phyloP scores from a whole-genome alignment of 2,329 filamentous ascomycete species.

The Monilinia aucupariae region DNA sequence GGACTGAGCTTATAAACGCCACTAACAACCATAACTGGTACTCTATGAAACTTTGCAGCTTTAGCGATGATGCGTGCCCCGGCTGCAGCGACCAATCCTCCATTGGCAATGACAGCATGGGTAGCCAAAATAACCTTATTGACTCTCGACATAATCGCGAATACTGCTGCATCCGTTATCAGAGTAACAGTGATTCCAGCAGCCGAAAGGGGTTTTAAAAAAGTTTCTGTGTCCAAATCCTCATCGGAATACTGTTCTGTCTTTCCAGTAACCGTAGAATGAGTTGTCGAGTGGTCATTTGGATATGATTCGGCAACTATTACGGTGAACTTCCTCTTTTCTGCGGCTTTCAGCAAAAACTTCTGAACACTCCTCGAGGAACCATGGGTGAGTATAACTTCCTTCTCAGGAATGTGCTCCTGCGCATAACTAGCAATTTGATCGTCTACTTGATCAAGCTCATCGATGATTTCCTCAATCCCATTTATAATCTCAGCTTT shows the following conservation, averaged over 20 bases:
- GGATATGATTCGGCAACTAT: constrained; percentile 72
- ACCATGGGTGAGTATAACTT: constrained; percentile 85
- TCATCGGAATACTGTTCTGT: constrained; percentile 39
- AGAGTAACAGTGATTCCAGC: constrained; percentile 78
- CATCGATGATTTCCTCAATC: constrained; percentile 93
- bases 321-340: constrained; percentile 87
- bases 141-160: constrained; percentile 89
- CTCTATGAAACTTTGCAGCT: constrained; percentile 75
- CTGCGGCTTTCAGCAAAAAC: constrained; percentile 80
- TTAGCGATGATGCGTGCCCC: constrained; percentile 80
- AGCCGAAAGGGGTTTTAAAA: constrained; percentile 72
- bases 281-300: constrained; percentile 60
- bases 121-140: constrained; percentile 93
- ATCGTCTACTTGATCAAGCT: constrained; percentile 86
- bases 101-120: constrained; percentile 81
- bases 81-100: constrained; percentile 75
- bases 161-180: constrained; percentile 78
- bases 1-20: constrained; percentile 94
- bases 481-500: constrained; percentile 89
- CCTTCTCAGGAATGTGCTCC: constrained; percentile 87
- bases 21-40: constrained; percentile 80
- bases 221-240: constrained; percentile 42
- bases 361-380: constrained; percentile 82
- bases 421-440: constrained; percentile 85
- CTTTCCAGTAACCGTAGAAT: constrained; percentile 57